phyloP scores from a whole-genome alignment of 2,329 filamentous ascomycete species.

The Teratosphaeria zuluensis region DNA sequence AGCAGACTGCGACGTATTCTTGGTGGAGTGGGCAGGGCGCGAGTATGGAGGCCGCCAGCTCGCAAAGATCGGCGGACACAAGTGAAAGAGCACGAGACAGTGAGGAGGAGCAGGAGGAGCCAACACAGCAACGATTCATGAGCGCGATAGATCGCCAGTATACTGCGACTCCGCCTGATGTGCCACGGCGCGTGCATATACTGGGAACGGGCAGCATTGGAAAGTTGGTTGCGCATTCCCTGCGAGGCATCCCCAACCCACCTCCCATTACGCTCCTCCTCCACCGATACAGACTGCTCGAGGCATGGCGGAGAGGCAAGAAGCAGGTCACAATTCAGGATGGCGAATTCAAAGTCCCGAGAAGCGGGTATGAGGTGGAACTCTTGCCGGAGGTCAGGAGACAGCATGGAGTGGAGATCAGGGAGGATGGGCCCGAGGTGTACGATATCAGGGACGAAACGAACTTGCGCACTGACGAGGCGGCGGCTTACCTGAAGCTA shows the following conservation, averaged over 20 bases:
- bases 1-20: constrained; percentile 10
- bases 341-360: constrained; percentile 25
- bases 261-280: constrained; percentile 76
- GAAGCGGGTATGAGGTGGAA: constrained; percentile 38
- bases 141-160: constrained; percentile 22
- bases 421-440: constrained; percentile 9
- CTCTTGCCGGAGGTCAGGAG: constrained; percentile 27
- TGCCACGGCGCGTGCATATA: constrained; percentile 56
- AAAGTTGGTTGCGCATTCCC: constrained; percentile 63
- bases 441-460: constrained; percentile 13
- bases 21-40: constrained; percentile 12
- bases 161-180: constrained; percentile 9
- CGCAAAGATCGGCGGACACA: neutral
- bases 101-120: neutral
- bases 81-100: neutral
- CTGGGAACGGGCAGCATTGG: constrained; percentile 76
- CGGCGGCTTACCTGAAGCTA: constrained; percentile 14
- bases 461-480: constrained; percentile 18
- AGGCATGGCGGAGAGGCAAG: constrained; percentile 39
- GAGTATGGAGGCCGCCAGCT: constrained; percentile 10
- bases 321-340: constrained; percentile 40
- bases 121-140: constrained; percentile 6
- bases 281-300: constrained; percentile 42
- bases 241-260: constrained; percentile 50
- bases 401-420: constrained; percentile 27